Evolutionary conservation across 1,284 basidiomycete genomes (phyloP).

Genomic region (Tranzscheliella williamsii): DNA sequence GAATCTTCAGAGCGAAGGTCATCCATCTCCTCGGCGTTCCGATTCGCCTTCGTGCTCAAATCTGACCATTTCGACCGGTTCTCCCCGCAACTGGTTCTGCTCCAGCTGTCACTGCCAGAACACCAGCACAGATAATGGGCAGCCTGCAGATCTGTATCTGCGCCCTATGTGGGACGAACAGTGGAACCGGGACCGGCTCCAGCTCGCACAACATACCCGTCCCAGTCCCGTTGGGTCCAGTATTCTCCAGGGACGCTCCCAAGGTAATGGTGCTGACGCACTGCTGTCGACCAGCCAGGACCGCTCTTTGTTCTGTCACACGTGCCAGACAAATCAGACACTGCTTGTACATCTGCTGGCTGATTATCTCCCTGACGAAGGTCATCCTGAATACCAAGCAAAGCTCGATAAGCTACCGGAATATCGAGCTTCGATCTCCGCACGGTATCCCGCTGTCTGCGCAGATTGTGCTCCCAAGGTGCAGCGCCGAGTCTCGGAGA

Average conservation of each 20-base stretch:
- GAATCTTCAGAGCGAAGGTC: too few relatives aligned
- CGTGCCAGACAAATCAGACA: slow-evolving; percentile 52
- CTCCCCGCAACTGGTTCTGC: slow-evolving; percentile 48
- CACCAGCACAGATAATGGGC: slow-evolving; percentile 20
- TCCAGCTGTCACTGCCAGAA: slow-evolving; percentile 49
- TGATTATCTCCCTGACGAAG: slow-evolving; percentile 43
- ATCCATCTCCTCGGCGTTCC: background rate
- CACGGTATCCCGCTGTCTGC: slow-evolving; percentile 46
- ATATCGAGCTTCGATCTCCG: slow-evolving; percentile 40
- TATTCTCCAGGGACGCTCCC: background rate
- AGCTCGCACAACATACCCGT: slow-evolving; percentile 14
- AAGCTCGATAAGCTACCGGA: slow-evolving; percentile 20
- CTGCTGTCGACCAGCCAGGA: too few relatives aligned
- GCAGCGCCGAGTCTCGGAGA: slow-evolving; percentile 17
- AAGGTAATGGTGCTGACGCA: too few relatives aligned
- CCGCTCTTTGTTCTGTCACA: slow-evolving; percentile 42
- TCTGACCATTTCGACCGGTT: slow-evolving; percentile 38
- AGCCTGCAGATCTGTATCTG: slow-evolving; percentile 34
- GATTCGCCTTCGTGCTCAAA: slow-evolving; percentile 10
- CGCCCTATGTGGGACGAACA: slow-evolving; percentile 43
- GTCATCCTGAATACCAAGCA: slow-evolving; percentile 22
- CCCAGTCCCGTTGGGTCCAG: background rate
- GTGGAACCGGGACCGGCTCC: slow-evolving; percentile 21
- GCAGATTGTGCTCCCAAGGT: slow-evolving; percentile 26
- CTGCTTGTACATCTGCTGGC: slow-evolving; percentile 49